Conservation (phyloP, 2,329 filamentous ascomycete species). For the Ascochyta lentis region DNA sequence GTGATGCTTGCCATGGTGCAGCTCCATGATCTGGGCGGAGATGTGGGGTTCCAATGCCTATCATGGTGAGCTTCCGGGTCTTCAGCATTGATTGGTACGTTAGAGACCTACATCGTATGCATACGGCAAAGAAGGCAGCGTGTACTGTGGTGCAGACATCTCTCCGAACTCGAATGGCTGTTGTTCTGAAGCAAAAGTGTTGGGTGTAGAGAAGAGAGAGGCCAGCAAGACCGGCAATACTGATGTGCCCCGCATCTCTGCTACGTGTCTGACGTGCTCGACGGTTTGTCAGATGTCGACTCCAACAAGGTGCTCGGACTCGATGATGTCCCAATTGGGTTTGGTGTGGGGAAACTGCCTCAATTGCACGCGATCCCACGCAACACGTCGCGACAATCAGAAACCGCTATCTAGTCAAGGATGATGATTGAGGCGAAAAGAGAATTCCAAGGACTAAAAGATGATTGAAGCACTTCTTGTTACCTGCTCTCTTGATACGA, state of each 20-base stretch:
- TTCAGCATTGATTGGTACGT: background rate
- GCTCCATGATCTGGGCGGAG: slow-evolving; percentile 79
- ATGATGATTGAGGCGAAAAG: no score
- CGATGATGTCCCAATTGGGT: slow-evolving; percentile 24
- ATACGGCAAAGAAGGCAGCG: slow-evolving; percentile 71
- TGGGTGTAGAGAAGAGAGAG: slow-evolving; percentile 20
- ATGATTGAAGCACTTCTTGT: no score
- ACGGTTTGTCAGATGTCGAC: slow-evolving; percentile 25
- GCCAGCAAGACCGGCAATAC: slow-evolving; percentile 21
- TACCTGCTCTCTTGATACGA: no score
- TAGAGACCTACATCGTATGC: slow-evolving; percentile 66
- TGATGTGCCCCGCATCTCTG: slow-evolving; percentile 36
- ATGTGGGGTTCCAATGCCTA: slow-evolving; percentile 77
- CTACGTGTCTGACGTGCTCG: slow-evolving; percentile 16
- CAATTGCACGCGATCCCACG: slow-evolving; percentile 26
- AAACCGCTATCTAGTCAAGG: no score
- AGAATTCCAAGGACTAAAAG: no score
- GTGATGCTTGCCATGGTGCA: slow-evolving; percentile 82
- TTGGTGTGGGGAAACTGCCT: slow-evolving; percentile 37
- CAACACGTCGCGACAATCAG: no score
- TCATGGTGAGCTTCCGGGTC: slow-evolving; percentile 12
- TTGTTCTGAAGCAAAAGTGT: slow-evolving; percentile 37
- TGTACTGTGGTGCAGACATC: slow-evolving; percentile 57
- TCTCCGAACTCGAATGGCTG: slow-evolving; percentile 45
- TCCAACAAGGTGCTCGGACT: slow-evolving; percentile 43